These are phyloP conservation scores for Malbranchea zuffiana DNA, from an alignment of 2,329 filamentous ascomycete genomes.

Conservation along the genomic window DNA sequence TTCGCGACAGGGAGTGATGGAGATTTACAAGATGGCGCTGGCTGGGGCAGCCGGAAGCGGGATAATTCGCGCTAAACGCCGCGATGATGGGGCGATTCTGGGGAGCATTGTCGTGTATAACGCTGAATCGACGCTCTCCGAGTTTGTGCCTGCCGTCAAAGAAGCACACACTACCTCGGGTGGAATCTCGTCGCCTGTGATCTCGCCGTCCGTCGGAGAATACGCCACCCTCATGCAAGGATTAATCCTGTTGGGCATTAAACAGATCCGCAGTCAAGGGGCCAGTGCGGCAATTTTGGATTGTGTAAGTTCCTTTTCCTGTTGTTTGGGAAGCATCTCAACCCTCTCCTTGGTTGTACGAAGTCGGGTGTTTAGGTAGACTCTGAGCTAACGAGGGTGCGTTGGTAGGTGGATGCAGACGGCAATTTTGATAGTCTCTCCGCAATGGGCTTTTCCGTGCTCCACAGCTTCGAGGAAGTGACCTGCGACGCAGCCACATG, in stretches of 20 bases:
- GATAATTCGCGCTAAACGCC: conserved; percentile 69
- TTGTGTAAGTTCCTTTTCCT: conserved; percentile 50
- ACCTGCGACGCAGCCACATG: conserved; percentile 55
- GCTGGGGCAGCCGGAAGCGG: conserved; percentile 61
- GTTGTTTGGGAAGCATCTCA: not conserved
- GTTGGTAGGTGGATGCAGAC: conserved; percentile 54
- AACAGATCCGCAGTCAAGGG: conserved; percentile 70
- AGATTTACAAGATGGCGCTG: conserved; percentile 68
- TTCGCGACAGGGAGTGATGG: conserved; percentile 64
- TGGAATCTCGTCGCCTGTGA: conserved; percentile 70
- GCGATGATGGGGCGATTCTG: conserved; percentile 55
- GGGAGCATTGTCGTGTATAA: conserved; percentile 74
- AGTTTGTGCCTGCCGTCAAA: conserved; percentile 58
- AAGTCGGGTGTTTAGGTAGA: not conserved
- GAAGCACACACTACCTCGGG: conserved; percentile 49
- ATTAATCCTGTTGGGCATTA: conserved; percentile 65
- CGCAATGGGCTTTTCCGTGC: conserved; percentile 67
- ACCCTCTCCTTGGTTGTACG: not conserved
- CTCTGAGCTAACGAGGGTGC: conserved; percentile 8
- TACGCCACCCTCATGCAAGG: conserved; percentile 67
- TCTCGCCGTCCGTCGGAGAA: conserved; percentile 55
- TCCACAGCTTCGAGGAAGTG: conserved; percentile 74
- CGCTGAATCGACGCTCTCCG: conserved; percentile 55
- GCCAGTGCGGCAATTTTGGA: conserved; percentile 63
- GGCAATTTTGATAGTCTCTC: conserved; percentile 62